phyloP scores from a whole-genome alignment of 1,284 basidiomycete genomes.

The Meripilus lineatus region DNA sequence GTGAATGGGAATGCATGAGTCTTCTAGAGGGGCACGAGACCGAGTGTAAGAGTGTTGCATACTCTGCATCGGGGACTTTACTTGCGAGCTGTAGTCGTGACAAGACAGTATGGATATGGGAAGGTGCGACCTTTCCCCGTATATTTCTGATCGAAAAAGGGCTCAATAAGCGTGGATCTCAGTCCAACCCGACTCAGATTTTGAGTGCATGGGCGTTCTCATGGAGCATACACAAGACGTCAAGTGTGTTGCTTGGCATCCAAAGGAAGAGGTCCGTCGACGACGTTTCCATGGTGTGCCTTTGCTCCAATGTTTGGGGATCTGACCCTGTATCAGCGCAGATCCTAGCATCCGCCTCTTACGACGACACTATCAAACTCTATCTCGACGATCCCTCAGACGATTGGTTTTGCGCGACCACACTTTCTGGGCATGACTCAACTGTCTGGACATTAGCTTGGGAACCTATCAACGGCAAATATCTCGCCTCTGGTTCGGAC shows the following conservation, averaged over 20 bases:
- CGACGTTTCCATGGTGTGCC: conserved; percentile 8
- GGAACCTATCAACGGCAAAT: conserved; percentile 71
- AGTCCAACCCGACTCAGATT: conserved; percentile 91
- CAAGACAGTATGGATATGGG: conserved; percentile 99
- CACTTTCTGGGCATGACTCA: conserved; percentile 75
- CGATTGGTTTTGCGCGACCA: conserved; percentile 90
- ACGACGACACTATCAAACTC: conserved; percentile 95
- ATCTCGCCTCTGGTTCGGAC: conserved; percentile 81
- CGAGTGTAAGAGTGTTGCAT: conserved; percentile 95
- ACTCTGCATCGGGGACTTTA: conserved; percentile 74
- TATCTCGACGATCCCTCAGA: conserved; percentile 93
- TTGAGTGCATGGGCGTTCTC: conserved; percentile 91
- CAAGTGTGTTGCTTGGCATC: conserved; percentile 95
- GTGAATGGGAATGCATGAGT: conserved; percentile 84
- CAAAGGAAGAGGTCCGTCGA: conserved; percentile 78
- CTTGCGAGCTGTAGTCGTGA: conserved; percentile 93
- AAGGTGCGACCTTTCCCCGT: conserved; percentile 51
- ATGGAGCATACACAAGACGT: conserved; percentile 99
- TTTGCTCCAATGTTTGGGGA: conserved; percentile 3
- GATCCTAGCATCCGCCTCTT: conserved; percentile 95
- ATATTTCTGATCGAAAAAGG: too few relatives aligned
- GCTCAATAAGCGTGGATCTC: too few relatives aligned
- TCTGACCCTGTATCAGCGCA: conserved; percentile 33
- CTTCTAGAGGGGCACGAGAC: conserved; percentile 95
- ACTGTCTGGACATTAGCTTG: conserved; percentile 92